Conservation (phyloP, 176 grass and related monocot species). For the Lolium rigidum region DNA sequence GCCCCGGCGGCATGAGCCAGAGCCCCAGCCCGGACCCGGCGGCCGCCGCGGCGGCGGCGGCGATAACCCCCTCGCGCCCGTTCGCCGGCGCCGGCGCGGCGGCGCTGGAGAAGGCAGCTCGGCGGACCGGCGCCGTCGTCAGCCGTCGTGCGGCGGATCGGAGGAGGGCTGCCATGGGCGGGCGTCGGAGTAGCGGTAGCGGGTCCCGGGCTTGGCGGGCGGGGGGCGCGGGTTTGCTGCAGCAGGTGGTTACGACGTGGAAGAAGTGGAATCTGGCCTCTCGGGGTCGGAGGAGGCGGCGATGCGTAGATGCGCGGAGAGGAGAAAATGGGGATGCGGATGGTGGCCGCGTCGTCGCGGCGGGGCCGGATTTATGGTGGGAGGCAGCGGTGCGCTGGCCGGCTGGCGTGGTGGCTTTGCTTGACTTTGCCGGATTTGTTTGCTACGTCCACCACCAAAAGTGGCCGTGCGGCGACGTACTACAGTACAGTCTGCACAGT, state of each 20-base stretch:
- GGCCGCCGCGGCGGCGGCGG: constrained; percentile 49
- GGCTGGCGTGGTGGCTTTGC: neutral
- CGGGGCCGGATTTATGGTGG: constrained; percentile 14
- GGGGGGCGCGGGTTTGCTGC: constrained; percentile 3
- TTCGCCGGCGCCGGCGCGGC: neutral
- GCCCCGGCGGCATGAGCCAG: constrained; percentile 55
- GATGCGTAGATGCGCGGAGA: constrained; percentile 49
- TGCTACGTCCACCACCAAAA: neutral
- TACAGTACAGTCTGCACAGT: neutral
- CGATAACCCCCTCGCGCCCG: constrained; percentile 36
- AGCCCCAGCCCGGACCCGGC: constrained; percentile 63
- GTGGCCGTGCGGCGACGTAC: neutral
- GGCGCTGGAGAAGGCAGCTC: constrained; percentile 38
- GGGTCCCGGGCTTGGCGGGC: neutral
- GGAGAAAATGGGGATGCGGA: constrained; percentile 29
- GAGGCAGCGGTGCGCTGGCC: too few species aligned
- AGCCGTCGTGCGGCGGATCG: constrained; percentile 46
- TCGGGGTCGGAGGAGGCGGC: constrained; percentile 52
- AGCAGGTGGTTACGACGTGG: neutral
- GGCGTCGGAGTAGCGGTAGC: neutral
- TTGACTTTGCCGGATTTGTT: neutral
- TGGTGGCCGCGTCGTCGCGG: constrained; percentile 19
- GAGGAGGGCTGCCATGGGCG: constrained; percentile 41
- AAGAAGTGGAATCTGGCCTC: neutral
- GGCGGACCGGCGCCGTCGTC: constrained; percentile 4